Conservation (phyloP, 176 grass and related monocot species). For the Aegilops longissima region DNA sequence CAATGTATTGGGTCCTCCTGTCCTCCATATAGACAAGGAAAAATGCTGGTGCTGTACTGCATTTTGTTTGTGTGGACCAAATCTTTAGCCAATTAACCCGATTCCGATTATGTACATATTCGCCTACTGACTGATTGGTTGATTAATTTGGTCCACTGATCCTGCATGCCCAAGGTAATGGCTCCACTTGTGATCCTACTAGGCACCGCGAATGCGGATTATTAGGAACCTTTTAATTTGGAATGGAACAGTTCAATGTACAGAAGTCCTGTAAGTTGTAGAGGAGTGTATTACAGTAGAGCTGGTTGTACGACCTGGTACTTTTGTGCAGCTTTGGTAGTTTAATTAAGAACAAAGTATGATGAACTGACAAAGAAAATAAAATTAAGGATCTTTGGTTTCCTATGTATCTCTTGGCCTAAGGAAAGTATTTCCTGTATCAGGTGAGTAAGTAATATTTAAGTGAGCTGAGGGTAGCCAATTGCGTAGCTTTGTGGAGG, state of each 20-base stretch:
- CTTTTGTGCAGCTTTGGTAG: not conserved
- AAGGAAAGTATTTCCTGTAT: not conserved
- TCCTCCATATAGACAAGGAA: conserved; percentile 26
- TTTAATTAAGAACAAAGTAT: not conserved
- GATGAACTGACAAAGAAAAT: not conserved
- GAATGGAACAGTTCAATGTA: not conserved
- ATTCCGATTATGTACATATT: conserved; percentile 14
- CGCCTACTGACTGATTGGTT: not conserved
- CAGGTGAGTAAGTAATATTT: not conserved
- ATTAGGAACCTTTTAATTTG: not conserved
- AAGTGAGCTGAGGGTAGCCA: not conserved
- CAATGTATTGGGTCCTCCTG: conserved; percentile 8
- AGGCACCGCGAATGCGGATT: not conserved
- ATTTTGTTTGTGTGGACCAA: conserved; percentile 29
- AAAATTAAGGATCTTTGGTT: not conserved
- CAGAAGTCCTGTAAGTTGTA: not conserved
- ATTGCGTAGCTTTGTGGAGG: not conserved
- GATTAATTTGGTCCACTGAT: no score
- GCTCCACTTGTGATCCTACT: not conserved
- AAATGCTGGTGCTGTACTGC: conserved; percentile 23
- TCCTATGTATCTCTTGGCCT: not conserved
- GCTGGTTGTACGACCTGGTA: not conserved
- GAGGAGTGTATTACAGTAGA: not conserved
- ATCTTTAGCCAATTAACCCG: conserved; percentile 29
- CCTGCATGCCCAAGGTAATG: no score